Base-by-base conservation (phyloP, 2,329 filamentous ascomycete species). In the Neonectria coccinea region DNA sequence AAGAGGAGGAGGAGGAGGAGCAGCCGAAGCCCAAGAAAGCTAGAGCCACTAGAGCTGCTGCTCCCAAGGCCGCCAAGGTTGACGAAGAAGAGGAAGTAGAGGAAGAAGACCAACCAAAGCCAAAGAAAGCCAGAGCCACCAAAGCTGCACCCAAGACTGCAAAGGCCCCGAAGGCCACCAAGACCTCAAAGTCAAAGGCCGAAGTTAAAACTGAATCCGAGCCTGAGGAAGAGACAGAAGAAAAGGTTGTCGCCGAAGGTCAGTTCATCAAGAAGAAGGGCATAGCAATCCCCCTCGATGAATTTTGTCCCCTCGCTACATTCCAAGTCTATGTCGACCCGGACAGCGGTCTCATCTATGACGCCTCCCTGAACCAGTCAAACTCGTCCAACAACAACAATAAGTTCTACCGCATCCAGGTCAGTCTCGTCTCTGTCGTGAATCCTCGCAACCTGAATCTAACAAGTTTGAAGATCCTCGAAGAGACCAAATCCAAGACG, bases 351-450 rank as follows among this genome's bases (percentile, higher is more conserved):
- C 79, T 91, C 59, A 92, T 95, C 52, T 95, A 88, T 76, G 93
- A 97, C 74, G 92, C 91, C 0, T 89, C 91, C 0, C 82, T 97
- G 50, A 96, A 94, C 70, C 91, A 94, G 75, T 91, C 92, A 11
- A 92, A 93, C 69, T 82, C 91, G 0, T 80, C 82, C 0, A 79
- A 84, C 51, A 96, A 95, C 74, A 91, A 92, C 78, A 95, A 96
- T 78, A 96, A 96, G 70, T 95, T 94, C 76, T 95, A 94, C 74
- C 87, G 88, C 29, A 77, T 94, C 29, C 92, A 95, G 81, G 82
- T 92, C 66, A 73, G 76, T 69, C 11, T 18, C 59, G 42, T 7
- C 4, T 14, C 10, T 6, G 3, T n/a, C 10, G 16, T 48, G 9
- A 12, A 18, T 39, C 27, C 66, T 62, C 48, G 27, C 55, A n/a